phyloP scores from a whole-genome alignment of 345 rosid species.

The Citrus mangshanensis region DNA sequence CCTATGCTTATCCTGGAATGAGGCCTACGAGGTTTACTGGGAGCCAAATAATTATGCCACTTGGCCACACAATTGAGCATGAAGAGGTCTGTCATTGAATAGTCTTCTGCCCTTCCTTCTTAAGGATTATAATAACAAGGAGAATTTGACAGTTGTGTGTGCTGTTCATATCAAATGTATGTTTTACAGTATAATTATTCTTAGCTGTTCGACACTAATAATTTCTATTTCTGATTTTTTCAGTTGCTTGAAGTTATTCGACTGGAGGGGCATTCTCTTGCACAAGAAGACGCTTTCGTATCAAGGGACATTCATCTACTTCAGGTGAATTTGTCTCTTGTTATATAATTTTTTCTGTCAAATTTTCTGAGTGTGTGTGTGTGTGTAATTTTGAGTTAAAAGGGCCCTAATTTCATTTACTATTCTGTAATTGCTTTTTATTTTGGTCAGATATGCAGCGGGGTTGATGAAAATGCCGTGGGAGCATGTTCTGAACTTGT shows the following conservation, averaged over 20 bases:
- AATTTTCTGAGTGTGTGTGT: neutral
- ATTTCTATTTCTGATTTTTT: constrained; percentile 6
- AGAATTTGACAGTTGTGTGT: neutral
- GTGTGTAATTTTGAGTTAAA: neutral
- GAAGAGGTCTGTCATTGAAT: constrained; percentile 62
- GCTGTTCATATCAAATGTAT: neutral
- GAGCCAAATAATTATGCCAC: constrained; percentile 94
- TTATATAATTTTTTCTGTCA: neutral
- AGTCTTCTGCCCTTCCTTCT: neutral
- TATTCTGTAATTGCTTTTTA: neutral
- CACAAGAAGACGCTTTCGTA: constrained; percentile 90
- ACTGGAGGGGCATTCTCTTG: constrained; percentile 91
- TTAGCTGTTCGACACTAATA: neutral
- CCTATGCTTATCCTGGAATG: constrained; percentile 85
- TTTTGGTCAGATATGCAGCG: constrained; percentile 73
- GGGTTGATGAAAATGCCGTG: constrained; percentile 87
- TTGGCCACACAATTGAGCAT: constrained; percentile 94
- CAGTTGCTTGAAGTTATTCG: constrained; percentile 95
- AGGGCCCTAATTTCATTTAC: neutral
- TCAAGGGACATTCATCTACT: constrained; percentile 92
- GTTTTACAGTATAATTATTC: neutral
- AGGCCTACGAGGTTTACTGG: constrained; percentile 95
- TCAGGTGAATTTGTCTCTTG: constrained; percentile 51
- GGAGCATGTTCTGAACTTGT: constrained; percentile 93
- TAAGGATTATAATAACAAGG: neutral